phyloP scores from a whole-genome alignment of 2,329 filamentous ascomycete genomes.

The Gaeumannomyces tritici region DNA sequence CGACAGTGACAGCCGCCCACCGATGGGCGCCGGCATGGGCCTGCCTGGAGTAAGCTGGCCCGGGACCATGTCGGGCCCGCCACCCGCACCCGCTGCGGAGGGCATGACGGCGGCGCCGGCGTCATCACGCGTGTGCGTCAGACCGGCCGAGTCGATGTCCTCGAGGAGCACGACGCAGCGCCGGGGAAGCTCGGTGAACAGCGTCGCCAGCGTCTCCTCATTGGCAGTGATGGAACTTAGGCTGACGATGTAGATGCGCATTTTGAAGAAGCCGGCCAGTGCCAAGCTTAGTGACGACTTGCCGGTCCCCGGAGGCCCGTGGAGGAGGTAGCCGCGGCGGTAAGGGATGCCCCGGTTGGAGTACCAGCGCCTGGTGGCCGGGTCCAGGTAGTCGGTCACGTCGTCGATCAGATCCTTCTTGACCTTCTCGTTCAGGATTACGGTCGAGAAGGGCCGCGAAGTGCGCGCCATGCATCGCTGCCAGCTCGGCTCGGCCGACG shows the following conservation, averaged over 20 bases:
- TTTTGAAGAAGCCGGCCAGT: constrained; percentile 58
- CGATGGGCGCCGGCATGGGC: neutral
- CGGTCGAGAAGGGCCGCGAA: constrained; percentile 53
- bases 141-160: constrained; percentile 65
- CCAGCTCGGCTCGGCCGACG: constrained; percentile 39
- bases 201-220: constrained; percentile 53
- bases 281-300: constrained; percentile 67
- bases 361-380: constrained; percentile 66
- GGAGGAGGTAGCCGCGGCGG: constrained; percentile 70
- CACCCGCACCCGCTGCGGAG: constrained; percentile 7
- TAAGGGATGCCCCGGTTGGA: constrained; percentile 77
- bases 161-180: constrained; percentile 67
- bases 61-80: constrained; percentile 19
- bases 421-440: constrained; percentile 51
- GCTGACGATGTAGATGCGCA: constrained; percentile 64
- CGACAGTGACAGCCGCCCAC: constrained; percentile 53
- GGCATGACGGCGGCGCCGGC: constrained; percentile 4
- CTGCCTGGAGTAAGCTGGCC: constrained; percentile 22
- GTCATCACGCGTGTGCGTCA: constrained; percentile 48
- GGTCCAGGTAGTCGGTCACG: constrained; percentile 53
- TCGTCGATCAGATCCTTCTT: constrained; percentile 53
- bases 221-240: constrained; percentile 52
- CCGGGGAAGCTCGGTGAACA: constrained; percentile 59
- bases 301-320: constrained; percentile 72
- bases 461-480: constrained; percentile 52